Percentiles rank a stretch among this genome's conserved stretches.
Evolutionary conservation across 192 early-diverging fungal species (phyloP).

Genomic region (Gonapodya sp.): DNA sequence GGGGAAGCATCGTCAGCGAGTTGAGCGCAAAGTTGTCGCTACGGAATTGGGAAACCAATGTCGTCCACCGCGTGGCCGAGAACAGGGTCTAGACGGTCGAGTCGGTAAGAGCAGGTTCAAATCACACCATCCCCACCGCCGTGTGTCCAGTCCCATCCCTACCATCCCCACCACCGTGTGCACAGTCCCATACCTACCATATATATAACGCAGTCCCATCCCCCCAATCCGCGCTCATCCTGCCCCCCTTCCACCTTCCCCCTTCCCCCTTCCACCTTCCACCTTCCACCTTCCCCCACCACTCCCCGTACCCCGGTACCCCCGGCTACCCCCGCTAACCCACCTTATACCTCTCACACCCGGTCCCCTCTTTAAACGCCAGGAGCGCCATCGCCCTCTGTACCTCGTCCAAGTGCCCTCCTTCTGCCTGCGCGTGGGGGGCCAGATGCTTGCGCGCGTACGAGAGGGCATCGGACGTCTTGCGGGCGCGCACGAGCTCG

Average conservation of each 20-base stretch:
- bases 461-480: slow-evolving; percentile 60
- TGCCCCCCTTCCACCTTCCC: too few relatives aligned
- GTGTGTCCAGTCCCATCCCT: too few relatives aligned
- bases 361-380: slow-evolving; percentile 67
- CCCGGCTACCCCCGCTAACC: background rate
- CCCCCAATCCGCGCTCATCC: too few relatives aligned
- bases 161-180: too few relatives aligned
- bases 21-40: slow-evolving; percentile 80
- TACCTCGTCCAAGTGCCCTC: slow-evolving; percentile 72
- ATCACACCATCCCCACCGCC: too few relatives aligned
- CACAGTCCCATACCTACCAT: too few relatives aligned
- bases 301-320: too few relatives aligned
- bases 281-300: too few relatives aligned
- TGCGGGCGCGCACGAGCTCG: slow-evolving; percentile 63
- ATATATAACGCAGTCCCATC: too few relatives aligned
- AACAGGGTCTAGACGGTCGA: slow-evolving; percentile 45
- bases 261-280: too few relatives aligned
- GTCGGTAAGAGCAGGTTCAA: too few relatives aligned
- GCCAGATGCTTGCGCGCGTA: slow-evolving; percentile 82
- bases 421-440: slow-evolving; percentile 60
- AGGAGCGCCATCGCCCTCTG: slow-evolving; percentile 85
- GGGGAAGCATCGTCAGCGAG: slow-evolving; percentile 74
- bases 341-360: slow-evolving; percentile 74
- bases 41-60: slow-evolving; percentile 70
- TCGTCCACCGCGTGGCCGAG: slow-evolving; percentile 63